Base-by-base conservation (phyloP, 768 basidiomycete genomes). In the Mycena vulgaris region DNA sequence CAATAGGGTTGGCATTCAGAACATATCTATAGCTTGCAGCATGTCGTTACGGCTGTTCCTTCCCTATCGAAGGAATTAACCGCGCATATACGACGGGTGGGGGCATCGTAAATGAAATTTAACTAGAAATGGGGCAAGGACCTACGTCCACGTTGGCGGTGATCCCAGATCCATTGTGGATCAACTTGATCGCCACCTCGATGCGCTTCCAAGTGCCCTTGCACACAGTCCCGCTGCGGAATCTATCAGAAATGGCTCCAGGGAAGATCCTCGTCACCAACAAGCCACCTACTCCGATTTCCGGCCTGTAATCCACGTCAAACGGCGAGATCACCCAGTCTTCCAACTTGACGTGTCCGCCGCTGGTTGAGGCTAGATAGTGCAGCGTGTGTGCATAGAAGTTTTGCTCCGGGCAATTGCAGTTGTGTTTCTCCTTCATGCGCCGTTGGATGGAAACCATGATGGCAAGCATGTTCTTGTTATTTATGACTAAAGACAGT, bases 281-380 rank as follows among this genome's bases (percentile, higher is more conserved):
- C 68, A 69, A 69, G 25, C 68, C 68, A 25, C 68, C 68, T 14
- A 16, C 31, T 2, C 52, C 68, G 49, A 63, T 63, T 52, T 56
- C 53, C 40, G 48, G 16, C 17, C 51, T 53, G 23, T 30, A 63
- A 23, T 57, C 53, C n/a, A 69, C 68, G 16, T 63, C 68, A 25
- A 69, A 63, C 11, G 61, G 19, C 3, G 68, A 47, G 6, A 69
- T 63, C 62, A 63, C 57, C 68, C 68, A 69, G 27, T 57, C 60
- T n/a, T 62, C 68, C 17, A 69, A 33, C 35, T 59, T 52, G 48
- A 61, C 39, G 1, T 45, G 37, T 25, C 33, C 25, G 1, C 57
- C 37, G 31, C 57, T 67, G 33, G 17, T 52, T 2, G 56, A 59
- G 9, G 8, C 19, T 21, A 66, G 56, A 51, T 65, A 56, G 21